A percentile compares a stretch with the other conserved stretches of the same genome.
These are phyloP conservation scores for Saccharomyces hybrid DNA, from an alignment of 1,139 yeast genomes.

Conservation along the genomic window DNA sequence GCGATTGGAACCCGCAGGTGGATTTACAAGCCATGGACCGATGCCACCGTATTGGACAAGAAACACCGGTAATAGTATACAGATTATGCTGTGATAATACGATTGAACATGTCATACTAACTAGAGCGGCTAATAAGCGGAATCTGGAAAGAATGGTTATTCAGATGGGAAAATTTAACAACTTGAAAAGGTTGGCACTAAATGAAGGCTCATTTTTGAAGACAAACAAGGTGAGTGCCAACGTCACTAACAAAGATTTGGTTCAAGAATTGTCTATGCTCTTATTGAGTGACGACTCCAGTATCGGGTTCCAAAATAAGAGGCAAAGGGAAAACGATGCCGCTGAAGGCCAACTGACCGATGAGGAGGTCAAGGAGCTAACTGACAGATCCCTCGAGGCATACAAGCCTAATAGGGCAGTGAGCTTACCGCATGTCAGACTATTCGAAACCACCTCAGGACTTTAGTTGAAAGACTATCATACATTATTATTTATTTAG, in stretches of 20 bases:
- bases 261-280: constrained; percentile 28
- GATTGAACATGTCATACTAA: constrained; percentile 72
- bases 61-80: constrained; percentile 70
- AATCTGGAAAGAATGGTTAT: constrained; percentile 75
- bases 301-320: constrained; percentile 24
- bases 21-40: constrained; percentile 95
- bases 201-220: constrained; percentile 29
- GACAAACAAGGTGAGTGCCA: constrained; percentile 12
- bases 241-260: constrained; percentile 23
- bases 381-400: constrained; percentile 47
- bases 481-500: background rate
- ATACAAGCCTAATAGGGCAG: constrained; percentile 31
- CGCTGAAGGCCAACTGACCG: constrained; percentile 28
- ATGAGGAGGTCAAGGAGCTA: constrained; percentile 45
- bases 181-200: constrained; percentile 37
- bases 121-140: constrained; percentile 71
- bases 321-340: constrained; percentile 9
- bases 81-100: constrained; percentile 71
- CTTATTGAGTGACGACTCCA: constrained; percentile 25
- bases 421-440: constrained; percentile 25
- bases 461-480: constrained; percentile 4
- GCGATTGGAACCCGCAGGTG: constrained; percentile 97
- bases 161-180: constrained; percentile 72
- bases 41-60: constrained; percentile 89
- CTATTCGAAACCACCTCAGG: constrained; percentile 30